Evolutionary conservation across 768 basidiomycete genomes (phyloP).

Genomic region (Auricularia sp.): DNA sequence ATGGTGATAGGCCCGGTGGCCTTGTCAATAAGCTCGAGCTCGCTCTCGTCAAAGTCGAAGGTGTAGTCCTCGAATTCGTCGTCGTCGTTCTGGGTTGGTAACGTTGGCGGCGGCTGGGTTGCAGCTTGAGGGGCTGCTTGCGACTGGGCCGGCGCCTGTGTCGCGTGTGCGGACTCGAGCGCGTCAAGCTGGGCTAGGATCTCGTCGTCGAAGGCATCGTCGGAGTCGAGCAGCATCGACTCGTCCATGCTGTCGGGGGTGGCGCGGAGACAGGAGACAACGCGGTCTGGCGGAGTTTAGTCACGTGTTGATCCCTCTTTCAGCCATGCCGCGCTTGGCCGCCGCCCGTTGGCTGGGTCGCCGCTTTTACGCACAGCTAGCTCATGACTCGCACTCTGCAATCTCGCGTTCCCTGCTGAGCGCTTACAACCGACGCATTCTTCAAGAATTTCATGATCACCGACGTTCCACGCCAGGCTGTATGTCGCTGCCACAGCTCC

Average conservation of each 20-base stretch:
- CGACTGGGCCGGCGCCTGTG: conserved; percentile 11
- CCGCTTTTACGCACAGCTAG: not conserved
- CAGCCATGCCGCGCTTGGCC: too few relatives aligned
- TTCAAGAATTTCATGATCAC: not conserved
- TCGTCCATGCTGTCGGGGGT: not conserved
- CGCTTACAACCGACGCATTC: not conserved
- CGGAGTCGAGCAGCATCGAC: conserved; percentile 30
- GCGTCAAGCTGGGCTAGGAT: conserved; percentile 54
- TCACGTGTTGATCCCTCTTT: not conserved
- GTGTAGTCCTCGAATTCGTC: conserved; percentile 34
- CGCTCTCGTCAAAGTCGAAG: conserved; percentile 50
- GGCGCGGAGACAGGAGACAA: not conserved
- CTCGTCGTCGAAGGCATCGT: conserved; percentile 64
- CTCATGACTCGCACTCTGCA: not conserved
- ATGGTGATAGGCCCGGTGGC: conserved; percentile 20
- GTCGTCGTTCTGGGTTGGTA: conserved; percentile 20
- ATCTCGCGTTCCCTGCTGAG: not conserved
- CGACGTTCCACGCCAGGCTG: not conserved
- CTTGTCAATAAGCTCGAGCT: conserved; percentile 43
- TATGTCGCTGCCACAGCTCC: conserved; percentile 21
- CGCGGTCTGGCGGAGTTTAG: not conserved
- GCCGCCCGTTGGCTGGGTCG: not conserved
- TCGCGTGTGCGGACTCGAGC: conserved; percentile 48
- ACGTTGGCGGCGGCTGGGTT: too few relatives aligned
- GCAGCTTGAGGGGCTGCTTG: conserved; percentile 13